Evolutionary conservation across 768 basidiomycete species (phyloP).

Genomic region (Candolleomyces eurysporus): DNA sequence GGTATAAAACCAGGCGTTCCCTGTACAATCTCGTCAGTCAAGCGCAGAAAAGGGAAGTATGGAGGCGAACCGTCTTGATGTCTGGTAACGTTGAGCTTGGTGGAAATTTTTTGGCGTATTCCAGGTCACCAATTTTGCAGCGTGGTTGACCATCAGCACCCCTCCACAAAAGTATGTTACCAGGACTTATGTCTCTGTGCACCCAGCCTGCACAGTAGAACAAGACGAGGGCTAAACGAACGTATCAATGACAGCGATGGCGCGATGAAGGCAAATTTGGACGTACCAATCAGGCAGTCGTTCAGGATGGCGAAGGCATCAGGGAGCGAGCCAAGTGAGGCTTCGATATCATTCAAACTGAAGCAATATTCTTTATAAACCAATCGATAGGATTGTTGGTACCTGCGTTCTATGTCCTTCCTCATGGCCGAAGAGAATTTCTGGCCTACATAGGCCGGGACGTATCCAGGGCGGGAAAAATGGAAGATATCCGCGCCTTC

Average conservation of each 20-base stretch:
- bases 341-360: background rate
- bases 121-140: conserved; percentile 8
- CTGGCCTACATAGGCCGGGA: too few relatives aligned
- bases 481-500: background rate
- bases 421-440: too few relatives aligned
- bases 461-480: too few relatives aligned
- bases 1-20: conserved; percentile 7
- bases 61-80: conserved; percentile 5
- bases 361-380: background rate
- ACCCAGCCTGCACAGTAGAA: conserved; percentile 9
- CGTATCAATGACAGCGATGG: background rate
- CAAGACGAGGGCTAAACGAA: conserved; percentile 1
- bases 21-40: background rate
- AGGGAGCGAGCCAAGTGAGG: background rate
- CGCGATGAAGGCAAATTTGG: background rate
- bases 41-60: too few relatives aligned
- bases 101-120: conserved; percentile 7
- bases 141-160: background rate
- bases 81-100: background rate
- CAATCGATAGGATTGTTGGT: background rate
- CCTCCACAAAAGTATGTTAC: conserved; percentile 6
- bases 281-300: background rate
- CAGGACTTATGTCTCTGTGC: conserved; percentile 7
- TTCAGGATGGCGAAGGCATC: background rate
- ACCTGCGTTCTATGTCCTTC: too few relatives aligned